Percentiles rank a stretch among this genome's conserved stretches.
Conservation (phyloP, 2,329 filamentous ascomycete species). For the Ascochyta clinopodiicola region DNA sequence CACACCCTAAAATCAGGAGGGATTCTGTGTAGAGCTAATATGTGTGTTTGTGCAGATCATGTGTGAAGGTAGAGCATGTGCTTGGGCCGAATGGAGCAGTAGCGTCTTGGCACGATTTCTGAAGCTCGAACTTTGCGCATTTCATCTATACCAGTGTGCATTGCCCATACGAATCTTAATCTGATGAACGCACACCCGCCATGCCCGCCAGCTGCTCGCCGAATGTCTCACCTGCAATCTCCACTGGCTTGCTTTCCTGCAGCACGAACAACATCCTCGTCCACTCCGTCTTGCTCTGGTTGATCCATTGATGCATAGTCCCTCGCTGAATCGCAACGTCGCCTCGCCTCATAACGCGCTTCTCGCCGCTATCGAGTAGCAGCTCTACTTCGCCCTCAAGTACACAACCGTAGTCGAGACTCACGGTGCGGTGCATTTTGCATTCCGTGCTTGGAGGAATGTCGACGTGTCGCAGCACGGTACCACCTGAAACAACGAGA, state of each 20-base stretch:
- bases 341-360: slow-evolving; percentile 44
- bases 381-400: slow-evolving; percentile 49
- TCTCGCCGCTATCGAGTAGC: slow-evolving; percentile 49
- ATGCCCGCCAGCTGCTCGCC: slow-evolving; percentile 46
- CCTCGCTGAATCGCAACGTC: slow-evolving; percentile 50
- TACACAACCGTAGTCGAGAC: slow-evolving; percentile 50
- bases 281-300: slow-evolving; percentile 42
- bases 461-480: slow-evolving; percentile 54
- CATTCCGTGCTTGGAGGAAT: slow-evolving; percentile 44
- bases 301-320: slow-evolving; percentile 51
- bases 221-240: slow-evolving; percentile 38
- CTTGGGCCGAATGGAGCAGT: slow-evolving; percentile 8
- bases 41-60: slow-evolving; percentile 8
- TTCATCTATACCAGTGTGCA: neutral
- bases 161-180: slow-evolving; percentile 22
- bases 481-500: slow-evolving; percentile 56
- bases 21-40: neutral
- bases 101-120: slow-evolving; percentile 8
- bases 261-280: slow-evolving; percentile 49
- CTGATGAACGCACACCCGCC: slow-evolving; percentile 45
- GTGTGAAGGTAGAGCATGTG: slow-evolving; percentile 14
- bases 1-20: neutral
- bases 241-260: slow-evolving; percentile 45
- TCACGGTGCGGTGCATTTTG: slow-evolving; percentile 52
- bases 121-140: neutral